Conservation (phyloP, 1,284 basidiomycete species). For the Boletus holoroseus region DNA sequence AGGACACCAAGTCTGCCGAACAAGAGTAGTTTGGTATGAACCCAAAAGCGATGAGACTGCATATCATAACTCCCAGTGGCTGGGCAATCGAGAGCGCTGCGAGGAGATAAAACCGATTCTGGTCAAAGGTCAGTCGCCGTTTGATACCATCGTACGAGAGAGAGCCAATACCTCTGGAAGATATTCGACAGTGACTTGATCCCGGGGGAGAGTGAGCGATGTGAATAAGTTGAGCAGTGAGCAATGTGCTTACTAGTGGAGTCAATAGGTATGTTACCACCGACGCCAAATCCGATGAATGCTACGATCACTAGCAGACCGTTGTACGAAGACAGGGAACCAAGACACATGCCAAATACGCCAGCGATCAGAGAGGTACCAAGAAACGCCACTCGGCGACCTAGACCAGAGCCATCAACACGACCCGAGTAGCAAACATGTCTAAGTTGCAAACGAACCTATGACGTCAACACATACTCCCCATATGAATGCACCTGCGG, state of each 20-base stretch:
- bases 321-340: conserved; percentile 11
- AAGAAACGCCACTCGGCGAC: conserved; percentile 18
- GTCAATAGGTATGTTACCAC: no score
- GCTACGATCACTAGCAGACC: conserved; percentile 10
- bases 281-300: conserved; percentile 15
- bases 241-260: no score
- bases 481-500: conserved; percentile 7
- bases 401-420: conserved; percentile 3
- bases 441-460: conserved; percentile 8
- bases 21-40: conserved; percentile 19
- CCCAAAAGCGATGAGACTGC: conserved; percentile 9
- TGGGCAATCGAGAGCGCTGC: conserved; percentile 13
- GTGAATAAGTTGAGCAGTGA: neutral
- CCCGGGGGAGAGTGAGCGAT: neutral
- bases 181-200: conserved; percentile 17
- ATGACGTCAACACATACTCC: conserved; percentile 12
- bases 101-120: conserved; percentile 21
- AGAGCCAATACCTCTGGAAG: conserved; percentile 11
- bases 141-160: neutral
- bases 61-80: conserved; percentile 3
- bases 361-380: conserved; percentile 14
- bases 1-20: conserved; percentile 12
- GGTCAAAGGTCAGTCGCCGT: neutral
- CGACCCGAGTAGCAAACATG: neutral
- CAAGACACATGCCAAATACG: conserved; percentile 15